phyloP scores from a whole-genome alignment of 331 rosid species.

The Pyracantha coccinea region DNA sequence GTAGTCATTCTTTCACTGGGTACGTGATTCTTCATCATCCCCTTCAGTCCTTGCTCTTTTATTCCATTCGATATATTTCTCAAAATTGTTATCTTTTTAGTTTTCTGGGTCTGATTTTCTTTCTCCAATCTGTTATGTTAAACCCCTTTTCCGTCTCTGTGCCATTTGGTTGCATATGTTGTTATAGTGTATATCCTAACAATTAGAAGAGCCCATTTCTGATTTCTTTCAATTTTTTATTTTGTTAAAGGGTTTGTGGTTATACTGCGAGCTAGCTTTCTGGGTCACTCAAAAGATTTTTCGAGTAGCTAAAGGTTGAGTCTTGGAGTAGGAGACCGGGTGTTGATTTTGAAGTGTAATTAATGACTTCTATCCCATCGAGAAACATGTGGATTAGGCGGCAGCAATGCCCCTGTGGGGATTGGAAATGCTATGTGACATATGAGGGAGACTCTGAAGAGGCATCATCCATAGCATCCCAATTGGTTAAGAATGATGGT shows the following conservation, averaged over 20 bases:
- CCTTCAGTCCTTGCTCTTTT: background rate
- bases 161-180: background rate
- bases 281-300: background rate
- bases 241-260: background rate
- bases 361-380: conserved; percentile 50
- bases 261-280: background rate
- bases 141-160: background rate
- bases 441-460: conserved; percentile 62
- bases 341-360: background rate
- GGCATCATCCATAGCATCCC: conserved; percentile 42
- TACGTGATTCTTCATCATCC: background rate
- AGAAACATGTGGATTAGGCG: conserved; percentile 78
- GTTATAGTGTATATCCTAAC: background rate
- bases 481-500: conserved; percentile 42
- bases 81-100: background rate
- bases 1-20: background rate
- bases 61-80: background rate
- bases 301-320: background rate
- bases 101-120: background rate
- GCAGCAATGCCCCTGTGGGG: conserved; percentile 97
- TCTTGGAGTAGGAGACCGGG: background rate
- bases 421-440: conserved; percentile 88
- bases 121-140: background rate
- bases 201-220: conserved; percentile 1
- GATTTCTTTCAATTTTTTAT: background rate